Percentiles rank a stretch among this genome's conserved stretches.
Evolutionary conservation across 2,329 filamentous ascomycete genomes (phyloP).

Genomic region (Sclerotinia borealis): DNA sequence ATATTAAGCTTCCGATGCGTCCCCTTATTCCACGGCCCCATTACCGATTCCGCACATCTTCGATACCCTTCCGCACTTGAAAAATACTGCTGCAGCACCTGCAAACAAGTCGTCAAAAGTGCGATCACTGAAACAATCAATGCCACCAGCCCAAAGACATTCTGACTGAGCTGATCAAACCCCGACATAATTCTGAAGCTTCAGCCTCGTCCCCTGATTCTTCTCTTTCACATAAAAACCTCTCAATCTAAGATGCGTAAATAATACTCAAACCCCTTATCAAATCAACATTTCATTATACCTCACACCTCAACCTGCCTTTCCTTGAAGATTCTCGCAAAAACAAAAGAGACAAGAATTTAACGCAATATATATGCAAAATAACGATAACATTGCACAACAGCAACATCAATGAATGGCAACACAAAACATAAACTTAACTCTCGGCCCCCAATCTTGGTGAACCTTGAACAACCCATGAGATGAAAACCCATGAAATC

Average conservation of each 20-base stretch:
- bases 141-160: conserved; percentile 30
- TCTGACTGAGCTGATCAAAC: conserved; percentile 26
- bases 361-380: neutral
- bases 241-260: too few species aligned
- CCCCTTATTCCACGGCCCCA: conserved; percentile 31
- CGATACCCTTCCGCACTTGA: conserved; percentile 36
- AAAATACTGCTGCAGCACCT: conserved; percentile 35
- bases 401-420: neutral
- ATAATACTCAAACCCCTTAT: neutral
- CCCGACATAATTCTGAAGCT: neutral
- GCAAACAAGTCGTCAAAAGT: conserved; percentile 30
- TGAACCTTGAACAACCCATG: neutral
- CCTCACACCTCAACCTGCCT: neutral
- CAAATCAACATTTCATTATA: neutral
- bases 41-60: conserved; percentile 22
- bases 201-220: neutral
- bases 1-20: conserved; percentile 31
- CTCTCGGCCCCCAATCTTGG: neutral
- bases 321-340: too few species aligned
- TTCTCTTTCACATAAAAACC: neutral
- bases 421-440: neutral
- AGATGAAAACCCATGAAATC: neutral
- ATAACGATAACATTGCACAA: too few species aligned
- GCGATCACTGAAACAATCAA: conserved; percentile 34
- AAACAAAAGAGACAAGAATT: neutral